Evolutionary conservation across 805 yeast species (phyloP).

Genomic region (Tetrapisispora namnaoensis): DNA sequence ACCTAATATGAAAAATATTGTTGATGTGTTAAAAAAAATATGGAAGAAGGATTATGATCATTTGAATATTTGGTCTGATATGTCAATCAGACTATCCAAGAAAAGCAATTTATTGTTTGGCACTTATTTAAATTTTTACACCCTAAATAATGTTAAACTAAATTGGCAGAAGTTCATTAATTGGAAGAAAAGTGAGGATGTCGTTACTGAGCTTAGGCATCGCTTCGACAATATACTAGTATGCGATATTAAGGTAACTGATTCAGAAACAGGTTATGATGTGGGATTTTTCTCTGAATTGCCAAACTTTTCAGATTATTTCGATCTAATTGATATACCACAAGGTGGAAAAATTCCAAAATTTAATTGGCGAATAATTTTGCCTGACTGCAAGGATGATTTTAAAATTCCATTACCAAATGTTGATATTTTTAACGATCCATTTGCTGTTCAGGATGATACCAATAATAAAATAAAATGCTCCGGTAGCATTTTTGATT

Average conservation of each 20-base stretch:
- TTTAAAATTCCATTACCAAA: constrained; percentile 20
- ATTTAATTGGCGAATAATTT: constrained; percentile 29
- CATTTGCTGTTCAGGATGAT: constrained; percentile 4
- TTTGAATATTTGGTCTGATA: constrained; percentile 19
- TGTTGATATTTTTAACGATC: background rate
- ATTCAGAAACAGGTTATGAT: constrained; percentile 17
- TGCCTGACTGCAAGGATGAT: constrained; percentile 30
- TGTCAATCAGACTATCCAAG: constrained; percentile 15
- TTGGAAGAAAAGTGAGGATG: constrained; percentile 18
- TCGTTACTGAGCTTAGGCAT: constrained; percentile 9
- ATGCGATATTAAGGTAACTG: constrained; percentile 17
- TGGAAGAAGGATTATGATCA: constrained; percentile 20
- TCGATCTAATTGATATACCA: constrained; percentile 13
- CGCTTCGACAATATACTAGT: constrained; percentile 16
- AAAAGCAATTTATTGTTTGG: constrained; percentile 2
- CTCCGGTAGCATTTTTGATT: background rate
- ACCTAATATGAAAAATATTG: constrained; percentile 20
- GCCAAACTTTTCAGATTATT: constrained; percentile 10
- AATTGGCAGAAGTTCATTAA: constrained; percentile 2
- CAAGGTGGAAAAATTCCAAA: constrained; percentile 23
- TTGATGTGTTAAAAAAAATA: constrained; percentile 20
- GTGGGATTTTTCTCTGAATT: constrained; percentile 11
- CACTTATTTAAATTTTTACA: constrained; percentile 10
- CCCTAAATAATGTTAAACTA: constrained; percentile 9
- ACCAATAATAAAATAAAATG: constrained; percentile 12